Evolutionary conservation across 2,329 filamentous ascomycete species (phyloP), one percentile per base, ranked within the genome.

Genomic region (Ceratocystis papillata): DNA sequence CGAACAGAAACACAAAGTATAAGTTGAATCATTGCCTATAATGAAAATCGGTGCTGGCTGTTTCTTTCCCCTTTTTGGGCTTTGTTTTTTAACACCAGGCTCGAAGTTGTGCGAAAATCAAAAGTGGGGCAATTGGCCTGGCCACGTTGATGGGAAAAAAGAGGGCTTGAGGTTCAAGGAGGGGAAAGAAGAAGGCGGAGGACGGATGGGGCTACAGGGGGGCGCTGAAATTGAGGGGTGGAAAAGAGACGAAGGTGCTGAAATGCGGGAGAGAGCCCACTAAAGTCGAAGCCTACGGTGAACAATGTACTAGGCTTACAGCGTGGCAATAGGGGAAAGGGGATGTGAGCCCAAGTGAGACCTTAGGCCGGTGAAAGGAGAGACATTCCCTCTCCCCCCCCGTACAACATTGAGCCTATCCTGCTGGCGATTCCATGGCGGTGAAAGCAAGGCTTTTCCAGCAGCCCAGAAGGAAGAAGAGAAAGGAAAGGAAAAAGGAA

Each of bases 401-500:
- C 48, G 48, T 53, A 53, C 48, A 25, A 20, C 48, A 22, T 15
- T 25, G 48, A 15, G 48, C 12, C 37, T 41, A 41, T 53, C 22
- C 20, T 25, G 48, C 48, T 10, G 48, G 48, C 37, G 37, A 41
- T 15, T 53, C 20, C n/a, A 53, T 53, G 48, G 48, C 48, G 48
- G 48, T 53, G 48, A 53, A 25, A 15, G 37, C 37, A 20, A 53
- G 48, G 48, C 48, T 53, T 22, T 22, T 20, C 8, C 17, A 48
- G 46, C 5, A 48, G 46, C 17, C 20, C 20, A 53, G 17, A 20
- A 20, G 48, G 48, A 33, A 20, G n/a, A 33, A 59, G 33, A 20
- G 33, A 59, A 30, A 59, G n/a, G n/a, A 30, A 59, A 59, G 33
- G 30, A 37, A 59, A 59, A 59, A 59, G n/a, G n/a, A 61, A 44